Evolutionary conservation across 495 filamentous ascomycete species (phyloP).

Genomic region (Daldinia vernicosa): DNA sequence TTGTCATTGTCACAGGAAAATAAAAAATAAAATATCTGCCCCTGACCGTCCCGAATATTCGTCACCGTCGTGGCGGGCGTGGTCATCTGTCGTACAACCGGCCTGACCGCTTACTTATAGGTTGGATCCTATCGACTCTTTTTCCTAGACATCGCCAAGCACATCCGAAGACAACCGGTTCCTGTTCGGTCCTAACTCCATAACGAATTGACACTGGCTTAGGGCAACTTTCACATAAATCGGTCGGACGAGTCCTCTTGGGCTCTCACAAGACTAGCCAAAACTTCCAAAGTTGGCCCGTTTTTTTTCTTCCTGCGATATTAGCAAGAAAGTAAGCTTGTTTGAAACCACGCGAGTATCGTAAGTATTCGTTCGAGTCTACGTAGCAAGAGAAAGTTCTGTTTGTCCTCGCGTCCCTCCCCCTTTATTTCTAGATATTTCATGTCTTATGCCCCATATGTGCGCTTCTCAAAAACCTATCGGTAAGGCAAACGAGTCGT

Average conservation of each 20-base stretch:
- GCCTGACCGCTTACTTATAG: slow-evolving; percentile 33
- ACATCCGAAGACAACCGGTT: slow-evolving; percentile 23
- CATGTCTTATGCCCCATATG: not conserved
- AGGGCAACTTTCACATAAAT: not conserved
- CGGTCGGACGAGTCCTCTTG: not conserved
- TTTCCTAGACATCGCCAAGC: slow-evolving; percentile 17
- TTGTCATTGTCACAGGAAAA: not conserved
- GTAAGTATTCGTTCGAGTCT: slow-evolving; percentile 11
- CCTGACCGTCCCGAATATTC: slow-evolving; percentile 30
- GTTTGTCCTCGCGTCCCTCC: not conserved
- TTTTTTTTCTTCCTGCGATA: not conserved
- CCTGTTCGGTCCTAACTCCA: not conserved
- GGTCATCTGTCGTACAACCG: slow-evolving; percentile 25
- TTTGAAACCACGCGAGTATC: slow-evolving; percentile 12
- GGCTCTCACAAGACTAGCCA: not conserved
- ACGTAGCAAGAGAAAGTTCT: not conserved
- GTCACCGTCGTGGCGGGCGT: slow-evolving; percentile 24
- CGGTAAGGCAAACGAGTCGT: slow-evolving; percentile 5
- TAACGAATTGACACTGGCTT: not conserved
- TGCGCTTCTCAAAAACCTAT: not conserved
- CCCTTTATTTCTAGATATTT: not conserved
- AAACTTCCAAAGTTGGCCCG: not conserved
- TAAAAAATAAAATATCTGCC: slow-evolving; percentile 5
- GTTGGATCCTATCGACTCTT: slow-evolving; percentile 15
- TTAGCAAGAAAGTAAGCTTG: slow-evolving; percentile 29